Conservation (phyloP, 176 grass and related monocot genomes). For the Coix lacrymajobi region DNA sequence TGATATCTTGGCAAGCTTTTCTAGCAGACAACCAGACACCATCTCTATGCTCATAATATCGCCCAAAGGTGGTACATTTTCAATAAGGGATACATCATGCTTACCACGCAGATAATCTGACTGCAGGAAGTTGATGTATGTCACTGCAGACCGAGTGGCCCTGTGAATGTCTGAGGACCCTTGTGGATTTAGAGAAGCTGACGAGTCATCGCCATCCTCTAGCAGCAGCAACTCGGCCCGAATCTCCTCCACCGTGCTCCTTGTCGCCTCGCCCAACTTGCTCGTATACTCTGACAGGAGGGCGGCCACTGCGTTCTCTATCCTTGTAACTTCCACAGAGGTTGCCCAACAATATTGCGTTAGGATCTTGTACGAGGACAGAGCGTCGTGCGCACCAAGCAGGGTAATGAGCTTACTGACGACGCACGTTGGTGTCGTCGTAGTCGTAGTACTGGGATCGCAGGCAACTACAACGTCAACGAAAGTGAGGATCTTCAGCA, state of each 20-base stretch:
- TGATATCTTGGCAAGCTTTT: neutral
- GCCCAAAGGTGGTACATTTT: neutral
- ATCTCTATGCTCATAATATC: neutral
- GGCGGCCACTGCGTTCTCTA: neutral
- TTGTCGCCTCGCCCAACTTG: neutral
- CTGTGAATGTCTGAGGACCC: neutral
- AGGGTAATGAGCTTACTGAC: neutral
- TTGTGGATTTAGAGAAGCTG: neutral
- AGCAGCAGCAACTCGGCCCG: rapidly evolving
- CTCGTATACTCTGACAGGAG: neutral
- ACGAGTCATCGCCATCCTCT: neutral
- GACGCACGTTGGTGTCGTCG: neutral
- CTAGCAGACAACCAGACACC: neutral
- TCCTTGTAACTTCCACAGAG: neutral
- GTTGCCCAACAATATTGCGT: rapidly evolving
- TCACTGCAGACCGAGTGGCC: neutral
- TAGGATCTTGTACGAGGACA: neutral
- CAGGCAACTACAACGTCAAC: neutral
- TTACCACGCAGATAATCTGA: neutral
- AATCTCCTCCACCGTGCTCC: neutral
- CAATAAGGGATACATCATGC: neutral
- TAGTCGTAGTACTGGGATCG: neutral
- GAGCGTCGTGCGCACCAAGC: neutral
- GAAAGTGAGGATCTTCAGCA: neutral
- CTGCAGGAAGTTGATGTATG: neutral